phyloP scores from a whole-genome alignment of 1,139 yeast species.

The Yamadazyma atlantica region DNA sequence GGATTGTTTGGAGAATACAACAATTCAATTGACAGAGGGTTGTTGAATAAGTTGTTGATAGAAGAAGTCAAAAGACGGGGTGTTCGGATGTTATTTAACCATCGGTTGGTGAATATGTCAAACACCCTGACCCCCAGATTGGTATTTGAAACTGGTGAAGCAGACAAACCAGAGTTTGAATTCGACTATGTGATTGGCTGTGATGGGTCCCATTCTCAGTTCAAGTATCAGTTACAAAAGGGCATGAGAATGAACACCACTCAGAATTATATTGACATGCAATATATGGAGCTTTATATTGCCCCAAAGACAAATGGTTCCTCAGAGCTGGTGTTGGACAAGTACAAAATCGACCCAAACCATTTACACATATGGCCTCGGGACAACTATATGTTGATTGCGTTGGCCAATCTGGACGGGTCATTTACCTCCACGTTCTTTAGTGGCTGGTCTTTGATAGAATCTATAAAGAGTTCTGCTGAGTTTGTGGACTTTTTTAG shows the following conservation, averaged over 20 bases:
- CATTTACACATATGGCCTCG: conserved; percentile 96
- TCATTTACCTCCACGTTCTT: conserved; percentile 89
- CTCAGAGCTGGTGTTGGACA: conserved; percentile 1
- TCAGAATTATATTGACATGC: conserved; percentile 83
- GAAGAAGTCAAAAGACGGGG: conserved; percentile 50
- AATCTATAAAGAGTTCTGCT: conserved; percentile 43
- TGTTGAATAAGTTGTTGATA: conserved; percentile 65
- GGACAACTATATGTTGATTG: conserved; percentile 82
- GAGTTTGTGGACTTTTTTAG: conserved; percentile 56
- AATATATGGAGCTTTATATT: conserved; percentile 76
- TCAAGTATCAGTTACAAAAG: conserved; percentile 69
- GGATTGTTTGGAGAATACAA: conserved; percentile 85
- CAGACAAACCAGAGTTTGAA: conserved; percentile 17
- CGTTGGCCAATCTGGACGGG: conserved; percentile 80
- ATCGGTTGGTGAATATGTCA: conserved; percentile 50
- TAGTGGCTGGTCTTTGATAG: conserved; percentile 73
- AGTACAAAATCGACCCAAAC: conserved; percentile 62
- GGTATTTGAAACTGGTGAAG: conserved; percentile 18
- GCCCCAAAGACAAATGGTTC: conserved; percentile 43
- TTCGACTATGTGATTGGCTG: conserved; percentile 74
- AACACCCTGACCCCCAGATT: conserved; percentile 22
- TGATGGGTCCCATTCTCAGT: conserved; percentile 83
- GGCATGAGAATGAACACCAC: conserved; percentile 64
- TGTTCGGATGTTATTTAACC: conserved; percentile 53
- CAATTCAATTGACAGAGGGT: conserved; percentile 79